phyloP scores from a whole-genome alignment of 805 yeast species.

The Starmerella stellata region DNA sequence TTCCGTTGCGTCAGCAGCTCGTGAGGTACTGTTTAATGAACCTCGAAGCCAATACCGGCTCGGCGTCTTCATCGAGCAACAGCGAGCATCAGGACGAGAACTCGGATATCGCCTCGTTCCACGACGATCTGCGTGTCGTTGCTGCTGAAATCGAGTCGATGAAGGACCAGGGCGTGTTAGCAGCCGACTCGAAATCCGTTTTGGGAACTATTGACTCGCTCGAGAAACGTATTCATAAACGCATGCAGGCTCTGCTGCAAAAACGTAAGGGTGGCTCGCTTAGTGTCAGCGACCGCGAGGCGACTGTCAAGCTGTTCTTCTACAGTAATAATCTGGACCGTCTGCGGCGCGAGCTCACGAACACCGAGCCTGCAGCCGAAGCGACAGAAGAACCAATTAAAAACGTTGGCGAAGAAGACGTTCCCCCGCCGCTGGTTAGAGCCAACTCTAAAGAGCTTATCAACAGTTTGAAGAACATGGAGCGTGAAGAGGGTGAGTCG shows the following conservation, averaged over 20 bases:
- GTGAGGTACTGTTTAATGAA: conserved; percentile 70
- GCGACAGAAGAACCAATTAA: conserved; percentile 9
- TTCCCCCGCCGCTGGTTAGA: conserved; percentile 17
- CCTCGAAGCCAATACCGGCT: conserved; percentile 30
- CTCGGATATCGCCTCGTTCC: conserved; percentile 11
- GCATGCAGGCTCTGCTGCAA: conserved; percentile 13
- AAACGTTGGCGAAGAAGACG: conserved; percentile 12
- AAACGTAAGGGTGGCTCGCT: conserved; percentile 12
- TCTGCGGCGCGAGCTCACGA: conserved; percentile 7
- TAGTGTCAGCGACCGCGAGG: conserved; percentile 15
- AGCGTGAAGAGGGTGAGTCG: conserved; percentile 81
- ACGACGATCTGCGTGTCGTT: conserved; percentile 12
- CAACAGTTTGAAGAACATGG: conserved; percentile 36
- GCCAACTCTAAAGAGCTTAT: conserved; percentile 21
- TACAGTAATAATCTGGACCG: conserved; percentile 15
- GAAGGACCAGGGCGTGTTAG: conserved; percentile 1
- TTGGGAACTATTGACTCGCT: conserved; percentile 12
- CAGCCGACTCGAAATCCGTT: not conserved
- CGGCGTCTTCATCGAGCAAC: not conserved
- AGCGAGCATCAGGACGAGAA: conserved; percentile 7
- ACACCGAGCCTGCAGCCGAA: not conserved
- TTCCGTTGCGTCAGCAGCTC: conserved; percentile 45
- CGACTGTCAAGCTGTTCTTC: conserved; percentile 15
- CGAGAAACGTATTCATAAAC: conserved; percentile 11
- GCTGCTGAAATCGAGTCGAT: conserved; percentile 4